Evolutionary conservation across 345 rosid genomes (phyloP), one percentile per base, ranked within the genome.

Genomic region (Viola odorata): DNA sequence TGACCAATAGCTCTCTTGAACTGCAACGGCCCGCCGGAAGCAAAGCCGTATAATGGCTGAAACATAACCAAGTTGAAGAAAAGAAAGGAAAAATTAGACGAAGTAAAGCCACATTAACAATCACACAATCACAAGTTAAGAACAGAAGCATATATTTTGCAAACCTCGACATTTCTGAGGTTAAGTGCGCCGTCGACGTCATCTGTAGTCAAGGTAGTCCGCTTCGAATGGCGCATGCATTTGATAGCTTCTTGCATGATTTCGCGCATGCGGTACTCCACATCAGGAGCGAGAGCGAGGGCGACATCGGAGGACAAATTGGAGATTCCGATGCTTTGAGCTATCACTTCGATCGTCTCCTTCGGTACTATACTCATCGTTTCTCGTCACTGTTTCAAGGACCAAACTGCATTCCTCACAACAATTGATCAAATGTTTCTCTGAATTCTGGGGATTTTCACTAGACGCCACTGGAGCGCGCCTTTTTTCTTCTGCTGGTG

Each of bases 241-340:
- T 94, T 94, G 61, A 88, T 78, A 40, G 99, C 91, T 75, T 92
- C 96, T 89, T 88, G 97, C 87, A 90, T 86, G 65, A 90, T 84
- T 79, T 94, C 92, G 60, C 96, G 96, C 78, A 86, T 77, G 23
- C 96, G 96, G 63, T 86, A 94, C 68, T 90, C 99, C 62, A 88
- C 95, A 64, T 94, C 96, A 8, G 97, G 88, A 64, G 99, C 99
- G 57, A 94, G 97, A 64, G 82, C 77, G 12, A 86, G 84, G 7
- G 92, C 88, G 17, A 83, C 99, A 59, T 90, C 97, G 7, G 80
- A 67, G 39, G 83, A 81, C 70, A 92, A 63, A 58, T 81, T 87
- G 54, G 56, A 79, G 60, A 89, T 85, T 17, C 97, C 98, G 11
- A 83, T 78, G 75, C 94, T 85, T 69, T 89, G 98, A 12, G 96